phyloP scores from a whole-genome alignment of 2,329 filamentous ascomycete species.

The Aspergillus transmontanensis region DNA sequence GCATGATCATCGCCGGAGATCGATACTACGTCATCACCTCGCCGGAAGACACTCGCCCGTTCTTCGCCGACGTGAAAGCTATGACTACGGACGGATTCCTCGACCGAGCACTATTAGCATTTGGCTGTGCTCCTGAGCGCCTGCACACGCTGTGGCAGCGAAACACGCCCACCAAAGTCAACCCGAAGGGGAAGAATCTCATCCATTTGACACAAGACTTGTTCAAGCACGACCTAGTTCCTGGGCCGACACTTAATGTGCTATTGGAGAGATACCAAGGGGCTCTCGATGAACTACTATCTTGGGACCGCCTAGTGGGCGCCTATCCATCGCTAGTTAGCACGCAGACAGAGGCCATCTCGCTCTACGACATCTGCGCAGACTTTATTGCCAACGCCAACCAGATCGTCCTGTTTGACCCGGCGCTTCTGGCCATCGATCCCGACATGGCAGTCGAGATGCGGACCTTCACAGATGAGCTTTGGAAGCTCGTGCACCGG shows the following conservation, averaged over 20 bases:
- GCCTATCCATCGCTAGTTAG: no score
- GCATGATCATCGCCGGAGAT: background rate
- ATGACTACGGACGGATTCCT: background rate
- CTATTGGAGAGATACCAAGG: background rate
- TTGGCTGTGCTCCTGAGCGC: background rate
- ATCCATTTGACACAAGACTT: background rate
- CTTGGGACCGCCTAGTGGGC: background rate
- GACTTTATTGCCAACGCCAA: no score
- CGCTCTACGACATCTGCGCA: no score
- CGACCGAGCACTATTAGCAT: background rate
- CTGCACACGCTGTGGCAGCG: background rate
- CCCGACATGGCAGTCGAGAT: no score
- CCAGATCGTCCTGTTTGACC: no score
- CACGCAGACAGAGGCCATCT: no score
- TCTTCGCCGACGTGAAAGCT: background rate
- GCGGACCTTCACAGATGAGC: no score
- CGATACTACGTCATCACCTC: background rate
- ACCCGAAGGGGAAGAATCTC: background rate
- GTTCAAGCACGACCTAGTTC: background rate
- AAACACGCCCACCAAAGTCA: background rate
- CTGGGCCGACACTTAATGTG: background rate
- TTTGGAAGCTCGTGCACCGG: no score
- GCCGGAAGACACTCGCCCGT: background rate
- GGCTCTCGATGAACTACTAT: background rate
- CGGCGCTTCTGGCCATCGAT: no score